phyloP scores from a whole-genome alignment of 306 rosid species.

The Comarum palustre region DNA sequence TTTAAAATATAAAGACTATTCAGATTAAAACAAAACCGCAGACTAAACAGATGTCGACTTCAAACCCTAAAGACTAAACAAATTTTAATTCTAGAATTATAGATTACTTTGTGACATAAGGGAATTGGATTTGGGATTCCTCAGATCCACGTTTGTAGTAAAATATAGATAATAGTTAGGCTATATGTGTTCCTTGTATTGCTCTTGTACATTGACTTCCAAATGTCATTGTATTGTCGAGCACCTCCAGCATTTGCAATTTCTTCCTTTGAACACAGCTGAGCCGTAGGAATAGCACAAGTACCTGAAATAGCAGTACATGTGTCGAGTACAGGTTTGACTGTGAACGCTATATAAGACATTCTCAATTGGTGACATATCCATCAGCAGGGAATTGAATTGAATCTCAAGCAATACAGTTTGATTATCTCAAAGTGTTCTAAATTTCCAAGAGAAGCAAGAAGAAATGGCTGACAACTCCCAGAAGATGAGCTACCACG shows the following conservation, averaged over 20 bases:
- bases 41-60: no score
- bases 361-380: background rate
- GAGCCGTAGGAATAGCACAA: background rate
- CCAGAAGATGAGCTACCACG: slow-evolving; percentile 40
- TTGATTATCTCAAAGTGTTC: background rate
- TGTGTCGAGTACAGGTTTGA: background rate
- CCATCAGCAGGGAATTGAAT: background rate
- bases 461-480: slow-evolving; percentile 47
- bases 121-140: background rate
- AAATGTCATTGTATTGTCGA: background rate
- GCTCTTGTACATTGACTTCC: background rate
- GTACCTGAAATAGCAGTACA: slow-evolving; percentile 4
- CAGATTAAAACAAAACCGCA: no score
- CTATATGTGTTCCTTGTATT: background rate
- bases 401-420: background rate
- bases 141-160: background rate
- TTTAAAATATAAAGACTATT: no score
- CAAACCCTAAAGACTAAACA: no score
- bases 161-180: background rate
- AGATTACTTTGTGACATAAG: no score
- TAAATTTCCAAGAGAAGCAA: slow-evolving; percentile 19
- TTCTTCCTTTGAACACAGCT: background rate
- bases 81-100: no score
- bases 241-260: background rate
- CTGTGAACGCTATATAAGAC: background rate